These are phyloP conservation scores for Psilocybe subaeruginosa DNA, from an alignment of 768 basidiomycete genomes.

Conservation along the genomic window DNA sequence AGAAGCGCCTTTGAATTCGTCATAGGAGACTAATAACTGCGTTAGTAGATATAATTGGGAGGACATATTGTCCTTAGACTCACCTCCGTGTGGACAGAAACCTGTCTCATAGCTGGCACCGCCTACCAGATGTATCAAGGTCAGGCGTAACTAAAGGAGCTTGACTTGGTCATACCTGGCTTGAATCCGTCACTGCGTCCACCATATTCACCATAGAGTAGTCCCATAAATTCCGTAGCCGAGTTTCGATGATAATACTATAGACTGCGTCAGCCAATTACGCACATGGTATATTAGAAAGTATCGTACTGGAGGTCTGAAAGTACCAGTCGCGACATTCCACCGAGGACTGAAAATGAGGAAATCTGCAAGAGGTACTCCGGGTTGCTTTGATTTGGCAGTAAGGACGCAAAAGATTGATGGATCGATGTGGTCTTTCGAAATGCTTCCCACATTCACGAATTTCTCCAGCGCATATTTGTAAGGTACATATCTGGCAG, in stretches of 20 bases:
- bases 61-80: conserved; percentile 9
- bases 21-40: conserved; percentile 50
- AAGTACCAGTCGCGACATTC: conserved; percentile 63
- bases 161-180: conserved; percentile 40
- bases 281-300: neutral
- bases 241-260: conserved; percentile 71
- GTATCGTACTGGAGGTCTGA: conserved; percentile 56
- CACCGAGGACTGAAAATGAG: conserved; percentile 66
- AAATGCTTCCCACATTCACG: conserved; percentile 63
- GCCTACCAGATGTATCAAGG: conserved; percentile 21
- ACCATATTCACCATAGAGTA: conserved; percentile 64
- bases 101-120: conserved; percentile 66
- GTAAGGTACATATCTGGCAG: conserved; percentile 60
- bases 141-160: neutral
- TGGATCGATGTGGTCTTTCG: conserved; percentile 72
- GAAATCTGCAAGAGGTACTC: conserved; percentile 64
- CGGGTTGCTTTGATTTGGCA: conserved; percentile 60
- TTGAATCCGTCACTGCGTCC: conserved; percentile 65
- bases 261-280: neutral
- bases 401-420: conserved; percentile 73
- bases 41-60: neutral
- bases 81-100: conserved; percentile 68
- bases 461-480: conserved; percentile 71
- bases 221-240: conserved; percentile 65
- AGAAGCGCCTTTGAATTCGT: conserved; percentile 60